Percentiles rank a stretch among this genome's conserved stretches.
These are phyloP conservation scores for Hypoxylon sp. DNA, from an alignment of 2,329 filamentous ascomycete species.

Conservation along the genomic window DNA sequence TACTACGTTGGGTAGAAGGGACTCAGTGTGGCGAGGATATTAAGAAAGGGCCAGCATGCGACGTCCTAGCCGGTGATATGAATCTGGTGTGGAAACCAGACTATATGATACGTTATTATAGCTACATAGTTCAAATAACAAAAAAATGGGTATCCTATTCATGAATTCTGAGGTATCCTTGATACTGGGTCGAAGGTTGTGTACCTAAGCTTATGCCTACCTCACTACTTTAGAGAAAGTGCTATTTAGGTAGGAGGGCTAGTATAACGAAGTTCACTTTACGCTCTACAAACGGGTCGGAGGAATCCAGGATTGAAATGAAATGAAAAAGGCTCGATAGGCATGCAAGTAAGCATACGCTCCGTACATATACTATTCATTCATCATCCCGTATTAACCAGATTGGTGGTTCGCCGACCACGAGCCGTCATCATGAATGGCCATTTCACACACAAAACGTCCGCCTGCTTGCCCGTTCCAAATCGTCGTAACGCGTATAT, in stretches of 20 bases:
- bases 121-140: not conserved
- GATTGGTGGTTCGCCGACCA: conserved; percentile 34
- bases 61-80: not conserved
- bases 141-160: not conserved
- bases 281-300: not conserved
- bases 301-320: not conserved
- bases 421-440: conserved; percentile 27
- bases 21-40: not conserved
- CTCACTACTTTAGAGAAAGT: not conserved
- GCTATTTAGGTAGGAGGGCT: not conserved
- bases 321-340: not conserved
- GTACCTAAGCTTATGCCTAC: not conserved
- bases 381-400: conserved; percentile 18
- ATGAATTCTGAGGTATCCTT: not conserved
- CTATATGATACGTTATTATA: conserved; percentile 4
- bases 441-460: conserved; percentile 23
- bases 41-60: not conserved
- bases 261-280: not conserved
- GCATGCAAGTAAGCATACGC: conserved; percentile 11
- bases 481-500: conserved; percentile 21
- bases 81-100: conserved; percentile 7
- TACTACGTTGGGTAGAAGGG: not conserved
- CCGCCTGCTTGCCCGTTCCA: conserved; percentile 21
- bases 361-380: conserved; percentile 13
- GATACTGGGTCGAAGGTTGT: not conserved